Percentiles rank a stretch among this genome's conserved stretches.
phyloP scores from a whole-genome alignment of 306 rosid species.

The Quercus parvula region DNA sequence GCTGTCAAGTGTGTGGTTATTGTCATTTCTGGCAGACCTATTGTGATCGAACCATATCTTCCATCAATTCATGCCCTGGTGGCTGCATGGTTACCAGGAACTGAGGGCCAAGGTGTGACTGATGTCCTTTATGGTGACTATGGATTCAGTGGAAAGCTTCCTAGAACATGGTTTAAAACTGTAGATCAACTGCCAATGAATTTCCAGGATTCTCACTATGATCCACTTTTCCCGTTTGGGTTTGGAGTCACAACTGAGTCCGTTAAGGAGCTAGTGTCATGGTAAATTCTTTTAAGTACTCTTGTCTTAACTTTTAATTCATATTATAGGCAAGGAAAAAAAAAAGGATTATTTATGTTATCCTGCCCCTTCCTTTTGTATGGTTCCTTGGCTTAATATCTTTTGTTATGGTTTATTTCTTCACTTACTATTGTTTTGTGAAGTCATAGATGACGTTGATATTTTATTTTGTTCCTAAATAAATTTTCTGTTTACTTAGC shows the following conservation, averaged over 20 bases:
- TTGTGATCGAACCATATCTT: slow-evolving; percentile 77
- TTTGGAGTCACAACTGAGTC: slow-evolving; percentile 73
- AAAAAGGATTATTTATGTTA: background rate
- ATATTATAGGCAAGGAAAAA: background rate
- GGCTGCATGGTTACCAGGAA: slow-evolving; percentile 94
- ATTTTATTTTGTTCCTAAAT: background rate
- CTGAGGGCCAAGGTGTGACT: slow-evolving; percentile 85
- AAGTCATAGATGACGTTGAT: background rate
- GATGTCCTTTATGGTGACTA: slow-evolving; percentile 84
- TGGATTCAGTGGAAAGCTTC: slow-evolving; percentile 82
- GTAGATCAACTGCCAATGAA: slow-evolving; percentile 95
- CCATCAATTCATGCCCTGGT: slow-evolving; percentile 63
- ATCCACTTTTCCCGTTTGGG: slow-evolving; percentile 87
- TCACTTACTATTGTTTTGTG: background rate
- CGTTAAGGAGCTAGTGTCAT: slow-evolving; percentile 53
- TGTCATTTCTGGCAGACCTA: slow-evolving; percentile 76
- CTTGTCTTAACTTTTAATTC: background rate
- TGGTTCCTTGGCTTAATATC: background rate
- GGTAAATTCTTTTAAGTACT: slow-evolving; percentile 39
- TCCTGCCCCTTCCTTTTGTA: background rate
- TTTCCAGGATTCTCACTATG: slow-evolving; percentile 81
- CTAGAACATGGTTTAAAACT: slow-evolving; percentile 89
- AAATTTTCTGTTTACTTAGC: background rate
- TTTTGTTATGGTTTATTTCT: background rate
- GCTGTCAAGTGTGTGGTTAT: slow-evolving; percentile 65